Evolutionary conservation across 2,329 filamentous ascomycete species (phyloP).

Genomic region (Daldinia eschscholtzii): DNA sequence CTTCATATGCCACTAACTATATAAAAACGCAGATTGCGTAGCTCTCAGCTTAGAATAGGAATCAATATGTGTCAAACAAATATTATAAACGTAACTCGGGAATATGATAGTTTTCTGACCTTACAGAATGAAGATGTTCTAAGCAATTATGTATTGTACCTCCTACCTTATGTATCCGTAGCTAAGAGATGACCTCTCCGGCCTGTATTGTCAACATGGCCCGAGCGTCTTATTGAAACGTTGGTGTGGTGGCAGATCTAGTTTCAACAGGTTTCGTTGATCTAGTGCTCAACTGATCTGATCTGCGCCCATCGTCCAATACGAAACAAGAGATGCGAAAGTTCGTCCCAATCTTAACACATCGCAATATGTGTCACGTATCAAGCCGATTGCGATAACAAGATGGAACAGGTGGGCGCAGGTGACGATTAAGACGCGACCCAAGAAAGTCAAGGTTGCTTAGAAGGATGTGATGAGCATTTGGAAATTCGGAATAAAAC

Average conservation of each 20-base stretch:
- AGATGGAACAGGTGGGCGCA: conserved; percentile 6
- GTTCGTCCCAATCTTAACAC: conserved; percentile 21
- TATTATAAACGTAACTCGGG: neutral
- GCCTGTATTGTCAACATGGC: conserved; percentile 12
- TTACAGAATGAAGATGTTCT: neutral
- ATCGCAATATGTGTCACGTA: conserved; percentile 16
- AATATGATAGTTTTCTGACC: neutral
- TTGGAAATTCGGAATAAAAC: neutral
- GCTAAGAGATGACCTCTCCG: neutral
- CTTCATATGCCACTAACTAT: neutral
- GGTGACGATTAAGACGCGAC: conserved; percentile 15
- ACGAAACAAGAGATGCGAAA: conserved; percentile 20
- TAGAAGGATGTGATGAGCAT: neutral
- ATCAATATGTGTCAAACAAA: neutral
- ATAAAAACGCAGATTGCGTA: neutral
- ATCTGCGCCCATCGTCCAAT: conserved; percentile 30
- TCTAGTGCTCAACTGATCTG: conserved; percentile 31
- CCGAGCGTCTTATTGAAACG: conserved; percentile 38
- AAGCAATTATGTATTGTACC: neutral
- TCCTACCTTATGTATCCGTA: neutral
- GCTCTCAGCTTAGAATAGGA: neutral
- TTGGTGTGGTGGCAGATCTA: conserved; percentile 31
- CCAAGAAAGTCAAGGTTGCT: conserved; percentile 1
- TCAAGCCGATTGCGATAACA: conserved; percentile 24
- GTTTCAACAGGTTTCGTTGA: conserved; percentile 9